A percentile compares a stretch with the other conserved stretches of the same genome.
Evolutionary conservation across 352 stramenopile species (phyloP).

Genomic region (Phytophthora capsici): DNA sequence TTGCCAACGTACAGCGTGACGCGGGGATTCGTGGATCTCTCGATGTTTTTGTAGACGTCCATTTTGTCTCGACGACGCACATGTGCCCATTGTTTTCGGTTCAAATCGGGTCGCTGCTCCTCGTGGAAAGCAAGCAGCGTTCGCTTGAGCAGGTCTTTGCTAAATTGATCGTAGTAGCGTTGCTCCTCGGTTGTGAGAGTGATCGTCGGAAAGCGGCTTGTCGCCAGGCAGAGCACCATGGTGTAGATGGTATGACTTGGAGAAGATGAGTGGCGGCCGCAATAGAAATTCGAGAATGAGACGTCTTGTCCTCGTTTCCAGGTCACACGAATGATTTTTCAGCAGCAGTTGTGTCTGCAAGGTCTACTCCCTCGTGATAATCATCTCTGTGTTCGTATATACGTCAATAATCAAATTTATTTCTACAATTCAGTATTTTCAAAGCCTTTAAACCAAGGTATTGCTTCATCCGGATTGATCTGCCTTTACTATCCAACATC

Average conservation of each 20-base stretch:
- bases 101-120: constrained; percentile 17
- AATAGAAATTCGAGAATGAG: constrained; percentile 17
- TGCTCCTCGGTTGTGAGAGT: constrained; percentile 35
- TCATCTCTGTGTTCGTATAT: neutral
- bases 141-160: constrained; percentile 32
- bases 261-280: neutral
- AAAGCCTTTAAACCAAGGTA: neutral
- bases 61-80: constrained; percentile 37
- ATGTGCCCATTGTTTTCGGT: constrained; percentile 28
- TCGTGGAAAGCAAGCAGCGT: constrained; percentile 39
- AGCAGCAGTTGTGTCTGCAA: neutral
- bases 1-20: constrained; percentile 42
- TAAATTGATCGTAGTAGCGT: constrained; percentile 37
- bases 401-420: neutral
- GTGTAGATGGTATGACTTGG: neutral
- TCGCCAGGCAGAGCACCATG: constrained; percentile 25
- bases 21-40: constrained; percentile 31
- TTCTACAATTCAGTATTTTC: neutral
- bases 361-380: constrained; percentile 2
- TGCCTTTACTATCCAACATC: neutral
- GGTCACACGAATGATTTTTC: constrained; percentile 10
- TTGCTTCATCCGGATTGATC: neutral
- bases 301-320: neutral
- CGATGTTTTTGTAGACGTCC: constrained; percentile 43
- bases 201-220: constrained; percentile 38